Evolutionary conservation across 2,329 filamentous ascomycete species (phyloP).

Genomic region (Cadophora gregata): DNA sequence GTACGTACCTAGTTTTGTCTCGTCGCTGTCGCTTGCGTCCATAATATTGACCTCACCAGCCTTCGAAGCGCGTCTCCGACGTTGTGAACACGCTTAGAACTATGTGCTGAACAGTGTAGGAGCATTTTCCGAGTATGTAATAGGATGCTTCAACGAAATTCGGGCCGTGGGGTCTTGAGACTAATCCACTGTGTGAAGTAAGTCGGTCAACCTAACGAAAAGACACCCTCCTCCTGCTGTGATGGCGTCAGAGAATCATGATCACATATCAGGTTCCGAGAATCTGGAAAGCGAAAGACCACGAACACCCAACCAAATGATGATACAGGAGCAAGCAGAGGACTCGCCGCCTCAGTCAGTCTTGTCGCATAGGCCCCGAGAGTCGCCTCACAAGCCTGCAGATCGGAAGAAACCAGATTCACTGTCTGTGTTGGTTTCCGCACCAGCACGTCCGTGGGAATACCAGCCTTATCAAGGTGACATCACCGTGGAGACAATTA

Average conservation of each 20-base stretch:
- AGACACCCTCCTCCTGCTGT: not conserved
- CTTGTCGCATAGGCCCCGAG: constrained; percentile 37
- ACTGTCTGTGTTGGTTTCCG: constrained; percentile 38
- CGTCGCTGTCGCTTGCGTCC: too few relatives aligned
- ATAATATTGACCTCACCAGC: too few relatives aligned
- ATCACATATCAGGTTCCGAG: constrained; percentile 33
- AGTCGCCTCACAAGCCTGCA: constrained; percentile 26
- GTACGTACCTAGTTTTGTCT: too few relatives aligned
- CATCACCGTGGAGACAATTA: constrained; percentile 41
- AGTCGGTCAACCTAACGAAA: not conserved
- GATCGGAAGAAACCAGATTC: constrained; percentile 23
- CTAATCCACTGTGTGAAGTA: too few relatives aligned
- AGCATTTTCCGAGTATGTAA: too few relatives aligned
- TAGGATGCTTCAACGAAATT: too few relatives aligned
- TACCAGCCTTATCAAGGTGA: constrained; percentile 39
- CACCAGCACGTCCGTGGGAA: constrained; percentile 39
- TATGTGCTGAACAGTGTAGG: too few relatives aligned
- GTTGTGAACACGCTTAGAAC: too few relatives aligned
- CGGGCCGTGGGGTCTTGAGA: too few relatives aligned
- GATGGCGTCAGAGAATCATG: constrained; percentile 27
- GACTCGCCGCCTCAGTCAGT: constrained; percentile 31
- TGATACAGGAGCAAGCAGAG: constrained; percentile 17
- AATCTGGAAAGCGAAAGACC: constrained; percentile 30
- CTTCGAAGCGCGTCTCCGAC: too few relatives aligned
- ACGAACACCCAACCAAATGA: constrained; percentile 27